phyloP scores from a whole-genome alignment of 2,329 filamentous ascomycete species.

The Pyrenophora graminea region DNA sequence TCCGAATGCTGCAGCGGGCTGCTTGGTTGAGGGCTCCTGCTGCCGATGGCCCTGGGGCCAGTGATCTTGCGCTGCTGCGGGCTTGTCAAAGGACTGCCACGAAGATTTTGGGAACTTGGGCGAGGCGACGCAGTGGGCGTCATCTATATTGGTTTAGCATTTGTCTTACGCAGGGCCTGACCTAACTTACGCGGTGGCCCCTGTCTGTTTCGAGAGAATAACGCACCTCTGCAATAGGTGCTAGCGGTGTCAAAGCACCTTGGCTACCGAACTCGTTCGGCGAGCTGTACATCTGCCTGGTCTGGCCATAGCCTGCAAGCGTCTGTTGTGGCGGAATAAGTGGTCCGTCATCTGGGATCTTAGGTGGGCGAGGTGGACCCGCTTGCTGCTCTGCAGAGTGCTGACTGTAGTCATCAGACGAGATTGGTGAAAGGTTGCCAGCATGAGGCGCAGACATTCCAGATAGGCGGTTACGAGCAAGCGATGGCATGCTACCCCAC shows the following conservation, averaged over 20 bases:
- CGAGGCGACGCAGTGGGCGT: conserved; percentile 41
- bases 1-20: conserved; percentile 37
- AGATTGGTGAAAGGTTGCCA: conserved; percentile 46
- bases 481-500: conserved; percentile 54
- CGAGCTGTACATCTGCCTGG: conserved; percentile 46
- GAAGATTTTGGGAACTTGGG: conserved; percentile 34
- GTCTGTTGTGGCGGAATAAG: conserved; percentile 58
- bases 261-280: conserved; percentile 44
- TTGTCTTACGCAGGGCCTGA: not conserved
- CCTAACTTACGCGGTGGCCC: conserved; percentile 29
- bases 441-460: conserved; percentile 37
- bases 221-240: conserved; percentile 57
- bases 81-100: conserved; percentile 29
- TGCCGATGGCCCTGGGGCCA: conserved; percentile 55
- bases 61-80: conserved; percentile 52
- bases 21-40: conserved; percentile 43
- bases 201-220: conserved; percentile 56
- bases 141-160: conserved; percentile 29
- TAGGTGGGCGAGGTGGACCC: conserved; percentile 56
- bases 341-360: conserved; percentile 61
- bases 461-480: conserved; percentile 48
- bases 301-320: conserved; percentile 45
- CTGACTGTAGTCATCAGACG: conserved; percentile 45
- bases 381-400: conserved; percentile 46
- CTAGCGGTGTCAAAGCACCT: conserved; percentile 48